phyloP scores from a whole-genome alignment of 2,329 filamentous ascomycete species.

The Sarocladium strictum region DNA sequence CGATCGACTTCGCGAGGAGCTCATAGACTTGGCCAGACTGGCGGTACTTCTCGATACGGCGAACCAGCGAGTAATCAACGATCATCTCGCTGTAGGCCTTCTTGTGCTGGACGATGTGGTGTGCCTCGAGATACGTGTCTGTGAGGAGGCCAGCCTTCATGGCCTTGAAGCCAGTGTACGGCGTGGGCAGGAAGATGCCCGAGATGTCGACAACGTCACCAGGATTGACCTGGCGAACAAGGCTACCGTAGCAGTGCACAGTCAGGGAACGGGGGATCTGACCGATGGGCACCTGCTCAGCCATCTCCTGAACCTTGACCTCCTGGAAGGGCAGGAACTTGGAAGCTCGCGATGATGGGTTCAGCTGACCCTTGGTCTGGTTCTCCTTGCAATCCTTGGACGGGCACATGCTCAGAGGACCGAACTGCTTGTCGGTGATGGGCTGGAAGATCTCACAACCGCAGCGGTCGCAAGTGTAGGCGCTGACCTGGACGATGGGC shows the following conservation, averaged over 20 bases:
- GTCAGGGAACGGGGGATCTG: constrained; percentile 93
- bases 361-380: constrained; percentile 87
- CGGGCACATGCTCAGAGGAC: constrained; percentile 78
- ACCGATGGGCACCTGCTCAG: constrained; percentile 97
- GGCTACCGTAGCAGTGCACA: constrained; percentile 78
- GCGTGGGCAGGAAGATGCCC: constrained; percentile 92
- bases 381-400: constrained; percentile 87
- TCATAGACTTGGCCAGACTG: constrained; percentile 91
- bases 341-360: constrained; percentile 89
- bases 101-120: constrained; percentile 92
- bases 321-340: constrained; percentile 98
- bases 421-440: constrained; percentile 83
- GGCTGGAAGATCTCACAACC: constrained; percentile 98
- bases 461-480: constrained; percentile 94
- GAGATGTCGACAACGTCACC: constrained; percentile 92
- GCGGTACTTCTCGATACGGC: constrained; percentile 79
- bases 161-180: constrained; percentile 98
- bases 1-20: constrained; percentile 90
- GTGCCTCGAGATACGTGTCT: constrained; percentile 93
- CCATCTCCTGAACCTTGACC: constrained; percentile 97
- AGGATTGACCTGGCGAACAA: constrained; percentile 82
- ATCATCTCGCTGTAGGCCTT: constrained; percentile 93
- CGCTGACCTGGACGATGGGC: constrained; percentile 93
- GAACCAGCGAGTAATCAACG: constrained; percentile 72
- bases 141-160: constrained; percentile 95